Conservation (phyloP, 306 rosid species). For the Trifolium fragiferum region DNA sequence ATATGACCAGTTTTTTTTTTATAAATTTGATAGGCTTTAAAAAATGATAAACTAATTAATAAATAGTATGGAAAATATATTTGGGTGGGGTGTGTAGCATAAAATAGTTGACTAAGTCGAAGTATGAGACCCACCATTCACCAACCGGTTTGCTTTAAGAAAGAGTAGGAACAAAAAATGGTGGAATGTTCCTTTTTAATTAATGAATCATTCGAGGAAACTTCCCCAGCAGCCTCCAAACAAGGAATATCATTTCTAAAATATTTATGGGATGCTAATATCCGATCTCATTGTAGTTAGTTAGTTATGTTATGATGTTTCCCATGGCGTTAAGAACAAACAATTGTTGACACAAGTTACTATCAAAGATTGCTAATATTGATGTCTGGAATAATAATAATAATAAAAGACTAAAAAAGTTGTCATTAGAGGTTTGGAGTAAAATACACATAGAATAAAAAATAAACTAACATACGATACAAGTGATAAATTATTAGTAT, state of each 20-base stretch:
- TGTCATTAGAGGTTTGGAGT: no score
- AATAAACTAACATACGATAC: no score
- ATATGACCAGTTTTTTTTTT: neutral
- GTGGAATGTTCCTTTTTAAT: slow-evolving; percentile 27
- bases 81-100: neutral
- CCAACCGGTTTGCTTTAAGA: neutral
- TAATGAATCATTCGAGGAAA: slow-evolving; percentile 36
- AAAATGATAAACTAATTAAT: neutral
- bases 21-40: no score
- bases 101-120: neutral
- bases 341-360: neutral
- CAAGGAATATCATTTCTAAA: slow-evolving; percentile 6
- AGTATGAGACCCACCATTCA: neutral
- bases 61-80: neutral
- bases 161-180: neutral
- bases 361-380: neutral
- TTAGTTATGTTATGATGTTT: slow-evolving; percentile 21
- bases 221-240: neutral
- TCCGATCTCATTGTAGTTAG: slow-evolving; percentile 6
- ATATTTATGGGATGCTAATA: neutral
- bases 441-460: no score
- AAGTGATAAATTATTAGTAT: no score
- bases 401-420: no score
- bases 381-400: neutral
- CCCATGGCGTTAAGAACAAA: slow-evolving; percentile 15